phyloP scores from a whole-genome alignment of 148 eudicot species.

The Vaccinium macrocarpon region DNA sequence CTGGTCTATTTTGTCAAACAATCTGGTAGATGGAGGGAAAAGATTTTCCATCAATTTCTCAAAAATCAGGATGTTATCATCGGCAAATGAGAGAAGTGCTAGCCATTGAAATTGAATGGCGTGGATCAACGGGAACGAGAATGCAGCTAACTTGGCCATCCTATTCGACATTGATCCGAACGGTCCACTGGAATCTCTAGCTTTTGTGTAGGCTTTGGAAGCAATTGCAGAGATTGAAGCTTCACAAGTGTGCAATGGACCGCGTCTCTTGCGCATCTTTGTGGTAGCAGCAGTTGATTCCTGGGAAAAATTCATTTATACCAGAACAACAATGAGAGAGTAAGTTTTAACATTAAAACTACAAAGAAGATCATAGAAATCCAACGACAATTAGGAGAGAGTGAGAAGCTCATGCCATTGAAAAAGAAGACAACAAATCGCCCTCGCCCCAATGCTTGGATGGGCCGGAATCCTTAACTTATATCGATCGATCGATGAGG shows the following conservation, averaged over 20 bases:
- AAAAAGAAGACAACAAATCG: neutral
- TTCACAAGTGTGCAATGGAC: slow-evolving; percentile 51
- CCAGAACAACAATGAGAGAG: too few relatives aligned
- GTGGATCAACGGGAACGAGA: slow-evolving; percentile 31
- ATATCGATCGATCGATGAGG: neutral
- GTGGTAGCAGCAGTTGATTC: slow-evolving; percentile 24
- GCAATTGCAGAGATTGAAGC: slow-evolving; percentile 33
- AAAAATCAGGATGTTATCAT: slow-evolving; percentile 36
- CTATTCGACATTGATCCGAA: slow-evolving; percentile 38
- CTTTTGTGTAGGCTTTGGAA: slow-evolving; percentile 28
- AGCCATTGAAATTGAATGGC: slow-evolving; percentile 38
- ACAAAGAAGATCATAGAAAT: too few relatives aligned
- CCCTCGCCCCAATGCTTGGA: too few relatives aligned
- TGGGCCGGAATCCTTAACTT: neutral
- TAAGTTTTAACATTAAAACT: too few relatives aligned
- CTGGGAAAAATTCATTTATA: slow-evolving; percentile 7
- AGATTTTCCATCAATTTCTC: slow-evolving; percentile 34
- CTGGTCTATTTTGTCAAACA: slow-evolving; percentile 47
- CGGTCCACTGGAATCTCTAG: slow-evolving; percentile 27
- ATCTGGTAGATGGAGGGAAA: slow-evolving; percentile 42
- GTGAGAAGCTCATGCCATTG: neutral
- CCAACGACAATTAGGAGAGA: neutral
- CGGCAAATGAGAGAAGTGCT: slow-evolving; percentile 35
- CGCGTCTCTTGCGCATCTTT: slow-evolving; percentile 28
- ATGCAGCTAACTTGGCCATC: slow-evolving; percentile 15